phyloP scores from a whole-genome alignment of 1,284 basidiomycete species.

The Marasmius tenuissimus region DNA sequence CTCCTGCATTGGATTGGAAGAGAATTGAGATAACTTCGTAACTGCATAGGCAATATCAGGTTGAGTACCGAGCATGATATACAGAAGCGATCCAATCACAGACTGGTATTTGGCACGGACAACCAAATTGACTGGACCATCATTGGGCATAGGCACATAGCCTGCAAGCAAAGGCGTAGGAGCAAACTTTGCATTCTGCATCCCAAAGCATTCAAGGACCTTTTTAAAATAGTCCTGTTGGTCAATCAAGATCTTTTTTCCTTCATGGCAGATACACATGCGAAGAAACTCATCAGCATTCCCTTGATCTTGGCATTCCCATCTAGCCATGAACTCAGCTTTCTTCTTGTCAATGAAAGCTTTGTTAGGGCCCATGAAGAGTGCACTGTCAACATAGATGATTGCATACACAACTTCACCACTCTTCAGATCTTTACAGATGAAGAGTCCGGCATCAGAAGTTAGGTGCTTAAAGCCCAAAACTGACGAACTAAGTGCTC shows the following conservation, averaged over 20 bases:
- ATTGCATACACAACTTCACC: slow-evolving; percentile 9
- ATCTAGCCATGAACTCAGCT: neutral
- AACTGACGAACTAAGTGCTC: slow-evolving; percentile 20
- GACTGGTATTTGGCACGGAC: slow-evolving; percentile 20
- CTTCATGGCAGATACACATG: neutral
- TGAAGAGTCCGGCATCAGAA: slow-evolving; percentile 12
- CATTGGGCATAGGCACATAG: no score
- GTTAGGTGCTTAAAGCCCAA: slow-evolving; percentile 17
- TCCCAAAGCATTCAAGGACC: slow-evolving; percentile 14
- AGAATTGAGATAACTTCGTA: slow-evolving; percentile 18
- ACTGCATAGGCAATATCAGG: slow-evolving; percentile 31
- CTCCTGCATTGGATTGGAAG: slow-evolving; percentile 20
- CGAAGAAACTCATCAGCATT: neutral
- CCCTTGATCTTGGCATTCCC: neutral
- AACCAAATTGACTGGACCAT: neutral
- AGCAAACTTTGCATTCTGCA: slow-evolving; percentile 11
- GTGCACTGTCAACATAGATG: slow-evolving; percentile 10
- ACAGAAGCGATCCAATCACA: slow-evolving; percentile 29
- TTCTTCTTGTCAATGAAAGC: slow-evolving; percentile 4
- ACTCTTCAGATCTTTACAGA: neutral
- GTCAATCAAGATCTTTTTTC: slow-evolving; percentile 1
- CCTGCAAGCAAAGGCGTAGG: neutral
- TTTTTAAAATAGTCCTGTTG: slow-evolving; percentile 9
- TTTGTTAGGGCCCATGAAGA: slow-evolving; percentile 13
- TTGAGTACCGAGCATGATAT: slow-evolving; percentile 28